A percentile compares a stretch with the other conserved stretches of the same genome.
phyloP scores from a whole-genome alignment of 78 protist species.

The Blattamonas nauphoetae region DNA sequence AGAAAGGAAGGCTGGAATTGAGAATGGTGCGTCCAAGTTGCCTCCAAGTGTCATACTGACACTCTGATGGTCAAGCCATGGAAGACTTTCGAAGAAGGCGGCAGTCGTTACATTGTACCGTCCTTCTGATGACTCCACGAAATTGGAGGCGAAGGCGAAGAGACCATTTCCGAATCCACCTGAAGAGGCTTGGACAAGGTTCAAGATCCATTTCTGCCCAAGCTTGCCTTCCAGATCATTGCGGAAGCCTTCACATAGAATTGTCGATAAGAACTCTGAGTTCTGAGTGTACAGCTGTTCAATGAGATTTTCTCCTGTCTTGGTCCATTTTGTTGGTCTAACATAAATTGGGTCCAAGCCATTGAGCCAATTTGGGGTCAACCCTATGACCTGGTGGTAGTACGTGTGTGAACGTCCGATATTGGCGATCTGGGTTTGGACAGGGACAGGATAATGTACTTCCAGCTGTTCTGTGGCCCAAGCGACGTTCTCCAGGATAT shows the following conservation, averaged over 20 bases:
- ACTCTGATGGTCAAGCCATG: too few relatives aligned
- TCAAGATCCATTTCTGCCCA: too few relatives aligned
- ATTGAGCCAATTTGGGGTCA: background rate
- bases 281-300: background rate
- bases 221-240: too few relatives aligned
- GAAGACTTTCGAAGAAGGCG: too few relatives aligned
- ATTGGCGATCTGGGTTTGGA: background rate
- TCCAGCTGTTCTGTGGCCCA: background rate
- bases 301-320: background rate
- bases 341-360: background rate
- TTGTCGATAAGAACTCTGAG: too few relatives aligned
- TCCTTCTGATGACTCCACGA: too few relatives aligned
- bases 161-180: too few relatives aligned
- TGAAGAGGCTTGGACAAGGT: too few relatives aligned
- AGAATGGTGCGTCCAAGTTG: background rate
- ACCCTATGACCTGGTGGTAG: background rate
- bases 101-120: too few relatives aligned
- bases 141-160: too few relatives aligned
- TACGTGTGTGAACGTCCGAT: background rate
- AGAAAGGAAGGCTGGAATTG: background rate
- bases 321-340: background rate
- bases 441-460: background rate
- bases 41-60: too few relatives aligned
- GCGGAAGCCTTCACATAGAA: too few relatives aligned
- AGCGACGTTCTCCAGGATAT: background rate